Conservation (phyloP, 176 grass and related monocot species). For the Themeda triandra region DNA sequence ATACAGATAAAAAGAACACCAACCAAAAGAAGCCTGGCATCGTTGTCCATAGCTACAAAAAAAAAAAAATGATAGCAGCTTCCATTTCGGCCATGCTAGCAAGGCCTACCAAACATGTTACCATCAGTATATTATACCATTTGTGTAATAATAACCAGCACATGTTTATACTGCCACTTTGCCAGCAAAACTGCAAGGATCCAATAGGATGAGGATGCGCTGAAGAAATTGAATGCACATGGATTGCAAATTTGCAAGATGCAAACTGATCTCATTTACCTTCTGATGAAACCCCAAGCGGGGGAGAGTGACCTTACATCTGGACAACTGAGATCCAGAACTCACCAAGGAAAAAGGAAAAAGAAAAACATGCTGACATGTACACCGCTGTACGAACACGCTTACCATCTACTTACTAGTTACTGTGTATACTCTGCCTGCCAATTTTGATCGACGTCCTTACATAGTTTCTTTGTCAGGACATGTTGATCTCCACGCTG, state of each 20-base stretch:
- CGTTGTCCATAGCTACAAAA: neutral
- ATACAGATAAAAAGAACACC: neutral
- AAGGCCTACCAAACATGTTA: neutral
- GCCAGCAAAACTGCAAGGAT: neutral
- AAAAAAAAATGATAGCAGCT: neutral
- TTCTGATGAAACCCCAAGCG: neutral
- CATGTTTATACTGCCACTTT: neutral
- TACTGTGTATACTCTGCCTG: slow-evolving; percentile 22
- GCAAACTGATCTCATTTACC: slow-evolving; percentile 12
- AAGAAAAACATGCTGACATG: neutral
- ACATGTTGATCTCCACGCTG: slow-evolving; percentile 49
- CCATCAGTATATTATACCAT: neutral
- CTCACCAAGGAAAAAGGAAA: neutral
- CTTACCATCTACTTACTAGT: neutral
- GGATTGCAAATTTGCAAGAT: neutral
- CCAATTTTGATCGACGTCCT: neutral
- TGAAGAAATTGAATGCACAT: neutral
- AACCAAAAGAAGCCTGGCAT: neutral
- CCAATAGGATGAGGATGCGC: neutral
- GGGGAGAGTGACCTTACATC: neutral
- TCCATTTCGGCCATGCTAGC: neutral
- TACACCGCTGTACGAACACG: neutral
- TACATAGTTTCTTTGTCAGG: slow-evolving; percentile 11
- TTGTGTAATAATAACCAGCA: neutral
- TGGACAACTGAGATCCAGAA: neutral